A percentile compares a stretch with the other conserved stretches of the same genome.
phyloP scores from a whole-genome alignment of 768 basidiomycete genomes.

The Amanita pseudoporphyria region DNA sequence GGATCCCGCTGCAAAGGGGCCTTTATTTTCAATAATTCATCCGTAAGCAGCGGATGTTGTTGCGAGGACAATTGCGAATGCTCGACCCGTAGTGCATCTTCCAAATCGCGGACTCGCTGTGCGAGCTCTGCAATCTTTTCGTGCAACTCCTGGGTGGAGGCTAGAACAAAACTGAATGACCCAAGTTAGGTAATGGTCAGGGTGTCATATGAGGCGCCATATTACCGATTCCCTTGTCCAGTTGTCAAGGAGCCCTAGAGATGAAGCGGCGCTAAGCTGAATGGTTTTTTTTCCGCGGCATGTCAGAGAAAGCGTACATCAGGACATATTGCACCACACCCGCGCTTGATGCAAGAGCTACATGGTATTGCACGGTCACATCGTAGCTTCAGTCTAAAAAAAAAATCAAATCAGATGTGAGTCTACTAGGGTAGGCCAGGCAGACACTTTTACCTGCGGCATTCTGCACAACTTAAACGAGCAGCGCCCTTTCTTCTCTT shows the following conservation, averaged over 20 bases:
- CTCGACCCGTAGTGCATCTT: conserved; percentile 55
- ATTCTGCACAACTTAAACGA: conserved; percentile 72
- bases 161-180: conserved; percentile 61
- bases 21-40: conserved; percentile 68
- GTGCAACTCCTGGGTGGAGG: conserved; percentile 72
- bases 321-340: conserved; percentile 75
- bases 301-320: conserved; percentile 37
- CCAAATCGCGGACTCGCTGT: conserved; percentile 65
- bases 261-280: conserved; percentile 10
- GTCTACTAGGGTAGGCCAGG: conserved; percentile 4
- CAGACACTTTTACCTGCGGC: conserved; percentile 42
- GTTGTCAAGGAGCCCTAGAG: conserved; percentile 65
- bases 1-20: conserved; percentile 65
- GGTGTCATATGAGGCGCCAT: background rate
- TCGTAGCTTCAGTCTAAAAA: conserved; percentile 48
- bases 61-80: conserved; percentile 52
- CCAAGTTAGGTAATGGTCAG: background rate
- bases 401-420: conserved; percentile 2
- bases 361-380: conserved; percentile 76
- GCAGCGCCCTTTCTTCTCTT: conserved; percentile 66
- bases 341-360: conserved; percentile 72
- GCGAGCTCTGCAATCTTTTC: conserved; percentile 73
- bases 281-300: conserved; percentile 9
- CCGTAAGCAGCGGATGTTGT: conserved; percentile 55
- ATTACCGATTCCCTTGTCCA: conserved; percentile 70